Conservation (phyloP, 495 filamentous ascomycete genomes). For the Lentithecium fluviatile region DNA sequence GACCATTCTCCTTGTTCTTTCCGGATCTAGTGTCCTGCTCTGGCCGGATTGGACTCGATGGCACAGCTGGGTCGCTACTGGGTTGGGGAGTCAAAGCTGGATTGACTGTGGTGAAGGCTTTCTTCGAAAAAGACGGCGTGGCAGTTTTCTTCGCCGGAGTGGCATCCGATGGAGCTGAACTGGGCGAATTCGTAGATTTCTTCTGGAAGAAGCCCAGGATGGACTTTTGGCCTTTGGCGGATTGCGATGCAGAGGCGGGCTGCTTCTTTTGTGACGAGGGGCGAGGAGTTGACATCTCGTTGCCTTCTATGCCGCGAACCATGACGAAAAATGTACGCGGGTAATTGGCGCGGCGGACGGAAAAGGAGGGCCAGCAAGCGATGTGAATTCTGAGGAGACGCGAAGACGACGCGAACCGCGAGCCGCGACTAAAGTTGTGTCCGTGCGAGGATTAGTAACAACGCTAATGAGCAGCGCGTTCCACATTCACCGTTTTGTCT, state of each 20-base stretch:
- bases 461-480: too few relatives aligned
- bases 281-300: conserved; percentile 44
- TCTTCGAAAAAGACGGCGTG: conserved; percentile 8
- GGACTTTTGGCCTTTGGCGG: conserved; percentile 68
- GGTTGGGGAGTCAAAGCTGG: conserved; percentile 66
- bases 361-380: too few relatives aligned
- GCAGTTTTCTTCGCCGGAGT: conserved; percentile 45
- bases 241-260: conserved; percentile 39
- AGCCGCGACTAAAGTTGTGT: too few relatives aligned
- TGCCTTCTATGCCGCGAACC: conserved; percentile 46
- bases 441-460: too few relatives aligned
- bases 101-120: conserved; percentile 33
- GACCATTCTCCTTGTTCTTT: conserved; percentile 45
- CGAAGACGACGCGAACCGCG: conserved; percentile 1
- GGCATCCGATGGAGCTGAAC: conserved; percentile 46
- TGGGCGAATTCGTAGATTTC: conserved; percentile 52
- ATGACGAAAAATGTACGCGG: conserved; percentile 20
- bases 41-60: conserved; percentile 51
- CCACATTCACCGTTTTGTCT: too few relatives aligned
- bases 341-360: not conserved
- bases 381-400: not conserved
- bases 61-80: conserved; percentile 68
- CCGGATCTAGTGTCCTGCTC: conserved; percentile 38
- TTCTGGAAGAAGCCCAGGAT: conserved; percentile 88
- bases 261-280: conserved; percentile 37